Base-by-base conservation (phyloP, 805 yeast genomes). In the Torulaspora franciscae region DNA sequence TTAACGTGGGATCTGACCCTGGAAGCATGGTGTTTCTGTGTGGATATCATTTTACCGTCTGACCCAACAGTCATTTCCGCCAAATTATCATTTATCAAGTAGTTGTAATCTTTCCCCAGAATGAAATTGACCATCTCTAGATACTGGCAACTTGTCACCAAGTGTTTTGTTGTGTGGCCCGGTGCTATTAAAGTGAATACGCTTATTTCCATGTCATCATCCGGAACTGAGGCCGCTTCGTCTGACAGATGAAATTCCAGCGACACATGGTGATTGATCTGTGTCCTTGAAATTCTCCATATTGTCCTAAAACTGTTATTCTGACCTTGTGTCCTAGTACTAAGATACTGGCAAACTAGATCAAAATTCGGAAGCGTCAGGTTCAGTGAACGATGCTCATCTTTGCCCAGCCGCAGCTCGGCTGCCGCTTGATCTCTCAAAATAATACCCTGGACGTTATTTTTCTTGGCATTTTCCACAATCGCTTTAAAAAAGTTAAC, bases 1-100 rank as follows among this genome's bases (percentile, higher is more conserved):
- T 53, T 53, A 13, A 52, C 55, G 14, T 51, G 55, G 13, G 57
- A 53, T 36, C 57, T 42, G 10, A 51, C 51, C 25, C 57, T 32
- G 37, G 54, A 48, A 11, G 54, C 57, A 32, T 53, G 57, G 32
- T 51, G 48, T 34, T 53, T 53, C 28, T 50, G 51, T 4, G 55
- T 49, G 9, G 55, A 47, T 11, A 53, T 53, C 45, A 51, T 48
- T 23, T 53, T 53, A 9, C 57, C 55, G 24, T 53, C 57, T 22
- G 53, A 50, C 6, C 57, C 57, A 7, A 51, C 51, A 4, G 57
- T 50, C 4, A 48, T 42, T 33, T 50, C 53, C 1, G 51, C 55
- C n/a, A 46, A 33, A 25, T 53, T 53, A 29, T 53, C 55, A 29
- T 53, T 53, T 6, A 53, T 42, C 25, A 42, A 26, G 32, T 45